These are phyloP conservation scores for Cyclostephanos invisitatus DNA, from an alignment of 108 stramenopile genomes.

Conservation along the genomic window DNA sequence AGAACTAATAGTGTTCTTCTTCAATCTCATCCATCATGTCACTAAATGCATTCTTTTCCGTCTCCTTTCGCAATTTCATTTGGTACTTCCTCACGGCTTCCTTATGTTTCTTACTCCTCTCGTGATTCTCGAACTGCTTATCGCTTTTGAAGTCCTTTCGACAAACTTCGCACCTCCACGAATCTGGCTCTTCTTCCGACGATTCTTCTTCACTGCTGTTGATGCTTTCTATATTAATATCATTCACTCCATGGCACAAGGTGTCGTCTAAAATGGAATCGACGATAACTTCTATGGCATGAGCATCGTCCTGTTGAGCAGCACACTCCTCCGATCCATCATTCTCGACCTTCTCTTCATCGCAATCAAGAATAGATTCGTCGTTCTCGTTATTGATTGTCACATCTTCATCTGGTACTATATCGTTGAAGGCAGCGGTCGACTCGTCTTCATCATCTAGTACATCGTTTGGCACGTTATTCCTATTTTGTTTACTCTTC, in stretches of 20 bases:
- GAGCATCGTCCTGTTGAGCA: background rate
- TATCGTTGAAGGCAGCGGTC: conserved; percentile 5
- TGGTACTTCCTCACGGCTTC: conserved; percentile 73
- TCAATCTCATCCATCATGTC: conserved; percentile 36
- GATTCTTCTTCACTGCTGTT: conserved; percentile 35
- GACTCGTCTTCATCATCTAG: conserved; percentile 16
- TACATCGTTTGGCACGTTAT: conserved; percentile 3
- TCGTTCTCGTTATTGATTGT: conserved; percentile 9
- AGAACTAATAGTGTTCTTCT: background rate
- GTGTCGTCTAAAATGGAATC: background rate
- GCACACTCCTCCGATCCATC: conserved; percentile 1
- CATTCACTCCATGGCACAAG: conserved; percentile 6
- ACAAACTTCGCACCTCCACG: conserved; percentile 83
- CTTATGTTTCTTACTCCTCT: conserved; percentile 89
- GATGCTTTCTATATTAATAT: conserved; percentile 11
- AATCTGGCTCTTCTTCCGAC: conserved; percentile 67
- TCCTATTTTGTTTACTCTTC: conserved; percentile 47
- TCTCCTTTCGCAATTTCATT: conserved; percentile 55
- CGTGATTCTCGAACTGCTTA: conserved; percentile 85
- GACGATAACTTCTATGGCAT: conserved; percentile 4
- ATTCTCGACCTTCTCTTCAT: conserved; percentile 24
- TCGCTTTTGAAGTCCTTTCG: conserved; percentile 86
- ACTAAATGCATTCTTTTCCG: conserved; percentile 24
- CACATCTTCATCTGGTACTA: conserved; percentile 7
- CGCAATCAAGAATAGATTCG: conserved; percentile 11